Evolutionary conservation across 257 asterid species (phyloP).

Genomic region (Solanum chilense): DNA sequence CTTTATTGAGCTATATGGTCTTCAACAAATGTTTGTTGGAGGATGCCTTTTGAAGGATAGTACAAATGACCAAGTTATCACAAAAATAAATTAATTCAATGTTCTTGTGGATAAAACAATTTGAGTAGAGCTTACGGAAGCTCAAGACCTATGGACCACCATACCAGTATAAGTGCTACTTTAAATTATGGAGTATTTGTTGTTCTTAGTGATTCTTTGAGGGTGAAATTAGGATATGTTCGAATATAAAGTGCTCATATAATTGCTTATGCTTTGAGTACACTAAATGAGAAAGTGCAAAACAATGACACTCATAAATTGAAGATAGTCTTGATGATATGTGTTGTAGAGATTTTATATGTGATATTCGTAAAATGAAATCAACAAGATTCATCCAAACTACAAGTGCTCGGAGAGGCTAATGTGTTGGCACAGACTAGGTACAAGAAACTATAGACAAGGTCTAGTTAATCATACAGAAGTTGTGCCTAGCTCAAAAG

Average conservation of each 20-base stretch:
- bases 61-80: too few relatives aligned
- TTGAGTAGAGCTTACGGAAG: neutral
- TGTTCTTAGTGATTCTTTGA: neutral
- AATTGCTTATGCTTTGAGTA: neutral
- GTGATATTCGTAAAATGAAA: neutral
- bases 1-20: neutral
- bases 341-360: neutral
- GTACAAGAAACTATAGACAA: too few relatives aligned
- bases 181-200: neutral
- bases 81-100: neutral
- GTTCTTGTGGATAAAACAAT: too few relatives aligned
- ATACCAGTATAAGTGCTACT: neutral
- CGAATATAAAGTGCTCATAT: neutral
- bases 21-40: neutral
- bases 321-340: too few relatives aligned
- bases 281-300: too few relatives aligned
- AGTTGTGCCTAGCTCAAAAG: too few relatives aligned
- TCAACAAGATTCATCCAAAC: neutral
- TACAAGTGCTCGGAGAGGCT: neutral
- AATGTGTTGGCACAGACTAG: too few relatives aligned
- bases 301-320: too few relatives aligned
- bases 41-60: neutral
- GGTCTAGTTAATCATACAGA: too few relatives aligned
- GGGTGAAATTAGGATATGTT: neutral
- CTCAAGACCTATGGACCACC: neutral